Evolutionary conservation across 179 eudicot species (phyloP).

Genomic region (Corrigiola litoralis): DNA sequence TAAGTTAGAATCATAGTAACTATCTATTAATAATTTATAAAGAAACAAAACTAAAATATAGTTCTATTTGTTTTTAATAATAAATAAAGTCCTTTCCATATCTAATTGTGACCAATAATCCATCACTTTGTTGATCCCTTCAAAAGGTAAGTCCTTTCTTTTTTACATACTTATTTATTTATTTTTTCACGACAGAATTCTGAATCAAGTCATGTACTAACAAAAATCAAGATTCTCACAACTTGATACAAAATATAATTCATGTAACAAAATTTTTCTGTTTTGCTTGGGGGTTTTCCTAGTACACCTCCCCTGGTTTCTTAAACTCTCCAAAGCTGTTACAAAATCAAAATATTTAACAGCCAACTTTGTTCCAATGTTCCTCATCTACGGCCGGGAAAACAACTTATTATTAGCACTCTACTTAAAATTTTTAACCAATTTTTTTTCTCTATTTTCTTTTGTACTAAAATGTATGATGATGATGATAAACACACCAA

Average conservation of each 20-base stretch:
- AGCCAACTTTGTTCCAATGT: background rate
- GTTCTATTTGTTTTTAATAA: background rate
- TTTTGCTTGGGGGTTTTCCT: background rate
- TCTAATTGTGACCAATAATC: conserved; percentile 13
- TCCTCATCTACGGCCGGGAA: background rate
- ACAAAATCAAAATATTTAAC: conserved; percentile 2
- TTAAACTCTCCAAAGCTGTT: background rate
- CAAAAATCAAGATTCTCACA: no score
- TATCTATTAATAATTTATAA: no score
- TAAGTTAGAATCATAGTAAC: no score
- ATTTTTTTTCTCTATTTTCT: conserved; percentile 16
- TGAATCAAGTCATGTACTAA: no score
- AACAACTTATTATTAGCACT: background rate
- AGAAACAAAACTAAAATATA: no score
- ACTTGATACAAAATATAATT: no score
- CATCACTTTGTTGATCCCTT: background rate
- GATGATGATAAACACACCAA: conserved; percentile 17
- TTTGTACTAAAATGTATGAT: conserved; percentile 16
- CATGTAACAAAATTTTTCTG: no score
- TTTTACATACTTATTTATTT: background rate
- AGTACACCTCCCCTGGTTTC: background rate
- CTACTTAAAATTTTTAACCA: background rate
- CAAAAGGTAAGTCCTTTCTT: background rate
- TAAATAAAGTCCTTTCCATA: background rate
- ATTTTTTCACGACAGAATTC: no score